A percentile compares a stretch with the other conserved stretches of the same genome.
Evolutionary conservation across 345 rosid genomes (phyloP).

Genomic region (Tarenaya hassleriana): DNA sequence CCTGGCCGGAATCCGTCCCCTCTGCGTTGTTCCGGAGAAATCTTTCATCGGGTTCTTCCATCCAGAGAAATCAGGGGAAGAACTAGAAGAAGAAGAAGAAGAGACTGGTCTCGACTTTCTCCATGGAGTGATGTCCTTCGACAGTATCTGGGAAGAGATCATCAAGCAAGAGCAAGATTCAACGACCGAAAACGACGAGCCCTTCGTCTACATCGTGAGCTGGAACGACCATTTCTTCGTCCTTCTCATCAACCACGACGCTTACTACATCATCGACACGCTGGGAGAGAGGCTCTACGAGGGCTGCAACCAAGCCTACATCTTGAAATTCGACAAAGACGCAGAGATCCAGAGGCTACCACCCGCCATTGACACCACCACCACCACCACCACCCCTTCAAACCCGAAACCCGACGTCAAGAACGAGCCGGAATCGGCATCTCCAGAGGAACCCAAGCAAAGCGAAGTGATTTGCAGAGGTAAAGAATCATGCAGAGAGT

Average conservation of each 20-base stretch:
- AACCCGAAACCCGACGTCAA: slow-evolving; percentile 41
- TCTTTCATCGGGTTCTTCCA: slow-evolving; percentile 91
- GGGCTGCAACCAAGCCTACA: slow-evolving; percentile 91
- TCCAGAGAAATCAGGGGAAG: slow-evolving; percentile 39
- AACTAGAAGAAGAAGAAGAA: slow-evolving; percentile 57
- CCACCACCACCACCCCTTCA: slow-evolving; percentile 24
- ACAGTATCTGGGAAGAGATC: slow-evolving; percentile 91
- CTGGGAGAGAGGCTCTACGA: slow-evolving; percentile 95
- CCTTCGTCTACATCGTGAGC: slow-evolving; percentile 78
- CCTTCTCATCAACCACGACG: slow-evolving; percentile 72
- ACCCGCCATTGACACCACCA: slow-evolving; percentile 18
- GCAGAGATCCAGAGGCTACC: slow-evolving; percentile 45
- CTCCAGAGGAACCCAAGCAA: slow-evolving; percentile 35
- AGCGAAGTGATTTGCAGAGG: slow-evolving; percentile 56
- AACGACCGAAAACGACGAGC: slow-evolving; percentile 31
- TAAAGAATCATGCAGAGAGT: slow-evolving; percentile 90
- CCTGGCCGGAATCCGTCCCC: slow-evolving; percentile 73
- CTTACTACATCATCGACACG: slow-evolving; percentile 86
- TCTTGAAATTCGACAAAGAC: slow-evolving; percentile 68
- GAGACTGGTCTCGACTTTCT: slow-evolving; percentile 70
- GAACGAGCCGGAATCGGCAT: slow-evolving; percentile 19
- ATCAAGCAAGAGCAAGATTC: slow-evolving; percentile 40
- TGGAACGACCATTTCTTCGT: slow-evolving; percentile 98
- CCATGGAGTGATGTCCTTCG: slow-evolving; percentile 87
- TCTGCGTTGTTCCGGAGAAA: slow-evolving; percentile 57